A percentile compares a stretch with the other conserved stretches of the same genome.
Conservation (phyloP, 2,329 filamentous ascomycete genomes). For the Epichloe bromicola region DNA sequence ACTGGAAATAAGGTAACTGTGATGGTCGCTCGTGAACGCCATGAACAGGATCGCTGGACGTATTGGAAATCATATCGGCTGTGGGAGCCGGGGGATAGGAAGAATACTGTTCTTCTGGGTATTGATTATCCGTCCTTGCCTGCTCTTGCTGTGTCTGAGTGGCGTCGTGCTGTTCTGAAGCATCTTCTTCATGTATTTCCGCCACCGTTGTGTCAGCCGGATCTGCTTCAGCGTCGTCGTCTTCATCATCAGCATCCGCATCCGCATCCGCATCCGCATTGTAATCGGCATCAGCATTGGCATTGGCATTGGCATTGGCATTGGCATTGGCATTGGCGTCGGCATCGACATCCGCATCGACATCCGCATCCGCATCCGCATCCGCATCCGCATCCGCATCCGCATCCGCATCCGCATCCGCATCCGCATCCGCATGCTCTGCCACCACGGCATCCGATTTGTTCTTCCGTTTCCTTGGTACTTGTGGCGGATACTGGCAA, state of each 20-base stretch:
- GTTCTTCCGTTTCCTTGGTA: slow-evolving; percentile 12
- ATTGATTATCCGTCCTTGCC: slow-evolving; percentile 5
- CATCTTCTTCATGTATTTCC: slow-evolving; percentile 6
- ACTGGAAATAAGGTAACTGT: slow-evolving; percentile 16
- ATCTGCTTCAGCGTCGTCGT: slow-evolving; percentile 9
- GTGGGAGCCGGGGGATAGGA: slow-evolving; percentile 18
- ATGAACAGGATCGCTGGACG: slow-evolving; percentile 9
- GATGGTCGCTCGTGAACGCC: slow-evolving; percentile 9
- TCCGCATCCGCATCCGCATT: neutral
- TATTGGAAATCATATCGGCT: slow-evolving; percentile 7
- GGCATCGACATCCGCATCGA: neutral
- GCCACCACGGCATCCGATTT: slow-evolving; percentile 10
- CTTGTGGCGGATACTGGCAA: slow-evolving; percentile 28
- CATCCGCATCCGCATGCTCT: slow-evolving; percentile 7
- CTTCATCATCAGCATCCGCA: slow-evolving; percentile 5
- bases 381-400: slow-evolving; percentile 4
- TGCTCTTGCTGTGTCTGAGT: neutral
- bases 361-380: slow-evolving; percentile 6
- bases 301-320: slow-evolving; percentile 7
- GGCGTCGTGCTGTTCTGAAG: neutral
- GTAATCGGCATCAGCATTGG: slow-evolving; percentile 6
- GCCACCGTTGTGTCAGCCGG: slow-evolving; percentile 5
- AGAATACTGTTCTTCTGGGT: slow-evolving; percentile 8
- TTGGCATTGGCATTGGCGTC: slow-evolving; percentile 7
- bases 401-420: neutral